Percentiles rank a stretch among this genome's conserved stretches.
These are phyloP conservation scores for Dioscorea dumetorum DNA, from an alignment of 106 monocot species.

Conservation along the genomic window DNA sequence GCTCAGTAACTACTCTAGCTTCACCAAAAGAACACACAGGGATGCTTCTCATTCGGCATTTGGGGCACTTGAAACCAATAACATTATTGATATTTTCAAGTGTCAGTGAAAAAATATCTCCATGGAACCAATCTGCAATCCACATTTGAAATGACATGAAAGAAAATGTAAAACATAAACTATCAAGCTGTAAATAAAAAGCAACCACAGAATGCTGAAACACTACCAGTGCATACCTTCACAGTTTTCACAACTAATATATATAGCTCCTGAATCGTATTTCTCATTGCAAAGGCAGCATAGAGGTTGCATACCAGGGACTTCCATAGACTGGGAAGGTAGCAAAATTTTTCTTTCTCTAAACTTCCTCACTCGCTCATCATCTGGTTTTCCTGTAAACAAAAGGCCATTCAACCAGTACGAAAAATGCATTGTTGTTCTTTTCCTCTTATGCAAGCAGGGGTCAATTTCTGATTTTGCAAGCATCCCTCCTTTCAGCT, in stretches of 20 bases:
- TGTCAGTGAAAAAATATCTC: slow-evolving; percentile 49
- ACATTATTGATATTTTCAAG: slow-evolving; percentile 56
- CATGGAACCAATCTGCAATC: slow-evolving; percentile 94
- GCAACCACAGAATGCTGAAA: neutral
- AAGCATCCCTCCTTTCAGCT: too few species aligned
- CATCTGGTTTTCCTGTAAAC: slow-evolving; percentile 44
- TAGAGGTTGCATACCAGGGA: slow-evolving; percentile 13
- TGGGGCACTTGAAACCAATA: slow-evolving; percentile 76
- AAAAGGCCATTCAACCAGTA: slow-evolving; percentile 86
- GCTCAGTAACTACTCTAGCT: neutral
- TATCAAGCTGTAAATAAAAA: neutral
- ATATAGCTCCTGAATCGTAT: slow-evolving; percentile 47
- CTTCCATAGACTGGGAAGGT: slow-evolving; percentile 20
- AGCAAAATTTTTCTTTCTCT: slow-evolving; percentile 54
- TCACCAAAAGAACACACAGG: slow-evolving; percentile 53
- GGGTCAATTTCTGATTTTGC: too few species aligned
- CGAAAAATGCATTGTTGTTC: slow-evolving; percentile 46
- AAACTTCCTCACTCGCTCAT: slow-evolving; percentile 45
- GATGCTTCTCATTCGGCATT: slow-evolving; percentile 41
- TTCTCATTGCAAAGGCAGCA: slow-evolving; percentile 61
- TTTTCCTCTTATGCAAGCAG: slow-evolving; percentile 46
- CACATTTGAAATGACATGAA: neutral
- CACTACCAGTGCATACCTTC: slow-evolving; percentile 36
- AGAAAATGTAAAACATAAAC: neutral
- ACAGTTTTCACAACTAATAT: slow-evolving; percentile 76